Evolutionary conservation across 768 basidiomycete species (phyloP), one percentile per base, ranked within the genome.

Genomic region (Boletus eberwhitei): DNA sequence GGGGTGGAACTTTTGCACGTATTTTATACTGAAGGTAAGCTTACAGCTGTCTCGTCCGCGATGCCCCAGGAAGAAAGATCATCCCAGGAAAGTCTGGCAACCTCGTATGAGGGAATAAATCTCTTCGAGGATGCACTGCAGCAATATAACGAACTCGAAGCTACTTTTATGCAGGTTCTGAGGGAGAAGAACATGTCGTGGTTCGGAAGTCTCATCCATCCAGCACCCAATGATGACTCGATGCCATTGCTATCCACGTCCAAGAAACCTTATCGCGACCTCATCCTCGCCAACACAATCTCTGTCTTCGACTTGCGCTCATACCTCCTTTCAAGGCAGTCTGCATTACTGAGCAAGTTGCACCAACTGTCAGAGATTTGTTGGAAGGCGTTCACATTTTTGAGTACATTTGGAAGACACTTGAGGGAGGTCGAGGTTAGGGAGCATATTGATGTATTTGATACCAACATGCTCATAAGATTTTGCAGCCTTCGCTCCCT

Each of bases 1-100:
- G 1, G 96, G 97, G 9, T 99, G 97, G 97, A 97, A 97, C 66
- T 99, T 97, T 67, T 95, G 94, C 69, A 94, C 90, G 0, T 98
- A 95, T 75, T 98, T 98, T 71, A 84, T 94, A 48, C 77, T 95
- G 36, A 99, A 98, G 85, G 96, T 93, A 51, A 53, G 77, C 48
- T n/a, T 48, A 54, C 50, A 50, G 52, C 37, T 41, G 49, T 26
- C 24, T 31, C 29, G 39, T 42, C 21, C 2, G 29, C 31, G 35
- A 48, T 24, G 2, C n/a, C 39, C 13, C 24, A 26, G 39, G 37
- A 44, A 45, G 21, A 53, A 62, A 36, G 34, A 49, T 59, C 5
- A 37, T 53, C 43, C 47, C 64, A 98, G 96, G 97, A 98, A 83
- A 94, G 90, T 57, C 76, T 99, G 32, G 94, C 97, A 6, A 81